These are phyloP conservation scores for Colletotrichum kahawae DNA, from an alignment of 2,329 filamentous ascomycete genomes.

Conservation along the genomic window DNA sequence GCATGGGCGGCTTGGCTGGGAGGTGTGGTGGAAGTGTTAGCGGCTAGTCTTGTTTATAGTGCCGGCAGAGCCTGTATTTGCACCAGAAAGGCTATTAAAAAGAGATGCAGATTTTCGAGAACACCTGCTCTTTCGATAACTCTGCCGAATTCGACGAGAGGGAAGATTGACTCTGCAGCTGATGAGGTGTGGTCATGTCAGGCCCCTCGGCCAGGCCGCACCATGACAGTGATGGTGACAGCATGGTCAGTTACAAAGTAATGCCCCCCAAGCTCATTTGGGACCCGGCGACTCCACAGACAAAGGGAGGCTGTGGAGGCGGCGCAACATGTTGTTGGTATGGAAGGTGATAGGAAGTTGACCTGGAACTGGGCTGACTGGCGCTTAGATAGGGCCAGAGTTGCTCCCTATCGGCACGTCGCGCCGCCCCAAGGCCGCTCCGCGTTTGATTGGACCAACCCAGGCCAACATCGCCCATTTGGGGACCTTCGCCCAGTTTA, in stretches of 20 bases:
- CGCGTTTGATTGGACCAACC: background rate
- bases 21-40: background rate
- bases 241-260: background rate
- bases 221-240: background rate
- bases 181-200: rapidly evolving
- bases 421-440: background rate
- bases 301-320: background rate
- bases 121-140: rapidly evolving
- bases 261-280: too few relatives aligned
- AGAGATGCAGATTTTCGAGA: background rate
- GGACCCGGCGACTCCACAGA: background rate
- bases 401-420: background rate
- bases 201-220: background rate
- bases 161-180: background rate
- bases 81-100: background rate
- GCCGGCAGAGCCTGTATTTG: background rate
- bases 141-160: background rate
- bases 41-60: background rate
- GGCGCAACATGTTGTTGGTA: background rate
- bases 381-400: background rate
- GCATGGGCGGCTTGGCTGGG: background rate
- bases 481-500: background rate
- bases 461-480: background rate
- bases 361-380: rapidly evolving
- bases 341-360: background rate